phyloP scores from a whole-genome alignment of 1,284 basidiomycete genomes.

The Uromyces viciae-fabae region DNA sequence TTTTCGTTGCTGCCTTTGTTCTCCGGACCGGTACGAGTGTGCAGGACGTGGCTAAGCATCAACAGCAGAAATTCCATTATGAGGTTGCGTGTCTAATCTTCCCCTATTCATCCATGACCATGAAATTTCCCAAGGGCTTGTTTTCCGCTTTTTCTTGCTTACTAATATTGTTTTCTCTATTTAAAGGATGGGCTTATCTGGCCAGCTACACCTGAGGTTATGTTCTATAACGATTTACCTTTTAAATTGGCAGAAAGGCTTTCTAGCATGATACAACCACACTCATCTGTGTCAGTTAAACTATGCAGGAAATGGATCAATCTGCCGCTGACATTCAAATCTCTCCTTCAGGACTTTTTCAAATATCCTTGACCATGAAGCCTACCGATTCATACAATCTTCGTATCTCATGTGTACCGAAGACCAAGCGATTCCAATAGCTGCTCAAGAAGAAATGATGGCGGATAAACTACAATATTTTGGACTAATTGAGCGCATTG shows the following conservation, averaged over 20 bases:
- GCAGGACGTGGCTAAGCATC: neutral
- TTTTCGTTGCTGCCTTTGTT: conserved; percentile 36
- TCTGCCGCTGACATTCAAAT: neutral
- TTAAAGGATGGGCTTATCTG: conserved; percentile 38
- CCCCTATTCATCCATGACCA: conserved; percentile 3
- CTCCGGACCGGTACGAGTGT: conserved; percentile 12
- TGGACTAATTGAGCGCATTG: conserved; percentile 41
- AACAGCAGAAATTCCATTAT: conserved; percentile 31
- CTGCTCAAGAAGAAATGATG: conserved; percentile 46
- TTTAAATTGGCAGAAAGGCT: conserved; percentile 33
- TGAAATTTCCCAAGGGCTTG: too few species aligned
- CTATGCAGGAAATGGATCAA: neutral
- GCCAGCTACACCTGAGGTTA: conserved; percentile 37
- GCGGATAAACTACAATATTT: conserved; percentile 37
- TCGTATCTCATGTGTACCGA: conserved; percentile 47
- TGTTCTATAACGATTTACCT: conserved; percentile 47
- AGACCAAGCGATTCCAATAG: conserved; percentile 45
- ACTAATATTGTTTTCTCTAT: neutral
- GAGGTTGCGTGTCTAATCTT: neutral
- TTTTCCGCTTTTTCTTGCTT: conserved; percentile 1
- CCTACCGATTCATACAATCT: conserved; percentile 46
- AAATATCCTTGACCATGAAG: conserved; percentile 42
- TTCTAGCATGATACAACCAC: conserved; percentile 31
- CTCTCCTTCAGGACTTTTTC: conserved; percentile 1
- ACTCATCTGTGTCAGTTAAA: conserved; percentile 45